Base-by-base conservation (phyloP, 768 basidiomycete genomes). In the Mycena galericulata region DNA sequence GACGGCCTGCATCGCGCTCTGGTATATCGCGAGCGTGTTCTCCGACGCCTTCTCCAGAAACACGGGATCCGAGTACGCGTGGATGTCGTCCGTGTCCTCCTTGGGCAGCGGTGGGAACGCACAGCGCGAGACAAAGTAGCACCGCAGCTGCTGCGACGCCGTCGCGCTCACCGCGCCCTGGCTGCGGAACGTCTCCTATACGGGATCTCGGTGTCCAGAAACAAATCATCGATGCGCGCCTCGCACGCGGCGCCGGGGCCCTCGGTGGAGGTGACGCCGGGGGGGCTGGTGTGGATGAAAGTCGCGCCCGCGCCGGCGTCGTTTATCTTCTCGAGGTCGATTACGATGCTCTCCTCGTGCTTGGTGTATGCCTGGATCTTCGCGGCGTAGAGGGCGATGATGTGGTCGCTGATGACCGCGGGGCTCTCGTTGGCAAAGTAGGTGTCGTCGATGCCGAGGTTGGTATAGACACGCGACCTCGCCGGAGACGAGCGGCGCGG, bases 141-240 rank as follows among this genome's bases (percentile, higher is more conserved):
- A 99, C 49, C 98, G 93, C 45, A 99, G 87, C 74, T 98, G 96
- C 74, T 98, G 97, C 1, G 90, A 90, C 17, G 94, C 92, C 9
- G 92, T 93, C 1, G 91, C 87, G 0, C 95, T 96, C 73, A 98
- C 92, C 12, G 95, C 90, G 7, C 97, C 97, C 7, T 89, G 82
- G 1, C 92, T 93, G 57, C 98, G 95, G 87, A 94, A 99, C 5
- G 98, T 99, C 81, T 99, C 98, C 98, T 90, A 82, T 90, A 99
- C 0, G 93, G 89, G 0, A 89, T 90, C 0, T 93, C 88, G 22
- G 90, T 87, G 81, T 99, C 95, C 69, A 99, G 85, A 85, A 92
- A 99, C 71, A 93, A 81, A 61, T 90, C 87, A 77, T 99, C 97
- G 78, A 99, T 98, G 71, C 97, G 88, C 15, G 91, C 80, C 84